phyloP scores from a whole-genome alignment of 352 stramenopile species.

The Peronospora destructor region DNA sequence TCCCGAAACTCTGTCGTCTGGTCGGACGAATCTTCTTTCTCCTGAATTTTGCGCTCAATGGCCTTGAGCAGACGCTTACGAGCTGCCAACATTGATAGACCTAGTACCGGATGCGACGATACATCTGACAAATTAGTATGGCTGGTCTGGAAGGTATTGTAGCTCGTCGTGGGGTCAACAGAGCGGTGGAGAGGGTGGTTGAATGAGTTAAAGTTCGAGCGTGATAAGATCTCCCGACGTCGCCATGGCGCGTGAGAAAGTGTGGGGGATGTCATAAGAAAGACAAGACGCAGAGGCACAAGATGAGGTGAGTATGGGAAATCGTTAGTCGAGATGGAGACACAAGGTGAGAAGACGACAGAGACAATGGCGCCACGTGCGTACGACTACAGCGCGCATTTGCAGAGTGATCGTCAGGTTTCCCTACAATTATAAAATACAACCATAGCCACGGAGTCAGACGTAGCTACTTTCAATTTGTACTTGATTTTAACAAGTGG shows the following conservation, averaged over 20 bases:
- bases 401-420: conserved; percentile 7
- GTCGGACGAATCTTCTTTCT: conserved; percentile 56
- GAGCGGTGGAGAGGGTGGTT: conserved; percentile 26
- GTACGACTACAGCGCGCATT: background rate
- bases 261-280: conserved; percentile 13
- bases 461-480: too few relatives aligned
- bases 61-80: conserved; percentile 49
- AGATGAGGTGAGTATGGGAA: background rate
- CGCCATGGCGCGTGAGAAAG: conserved; percentile 13
- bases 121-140: background rate
- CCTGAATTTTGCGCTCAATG: conserved; percentile 64
- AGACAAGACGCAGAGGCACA: background rate
- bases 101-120: conserved; percentile 26
- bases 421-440: background rate
- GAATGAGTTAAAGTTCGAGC: conserved; percentile 6
- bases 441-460: background rate
- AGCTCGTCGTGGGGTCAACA: conserved; percentile 13
- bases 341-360: background rate
- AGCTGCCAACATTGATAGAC: conserved; percentile 44
- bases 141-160: conserved; percentile 23
- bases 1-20: conserved; percentile 69
- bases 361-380: conserved; percentile 1
- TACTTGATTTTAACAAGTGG: too few relatives aligned
- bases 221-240: conserved; percentile 17
- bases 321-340: background rate